phyloP scores from a whole-genome alignment of 768 basidiomycete species.

The Suillus luteus region DNA sequence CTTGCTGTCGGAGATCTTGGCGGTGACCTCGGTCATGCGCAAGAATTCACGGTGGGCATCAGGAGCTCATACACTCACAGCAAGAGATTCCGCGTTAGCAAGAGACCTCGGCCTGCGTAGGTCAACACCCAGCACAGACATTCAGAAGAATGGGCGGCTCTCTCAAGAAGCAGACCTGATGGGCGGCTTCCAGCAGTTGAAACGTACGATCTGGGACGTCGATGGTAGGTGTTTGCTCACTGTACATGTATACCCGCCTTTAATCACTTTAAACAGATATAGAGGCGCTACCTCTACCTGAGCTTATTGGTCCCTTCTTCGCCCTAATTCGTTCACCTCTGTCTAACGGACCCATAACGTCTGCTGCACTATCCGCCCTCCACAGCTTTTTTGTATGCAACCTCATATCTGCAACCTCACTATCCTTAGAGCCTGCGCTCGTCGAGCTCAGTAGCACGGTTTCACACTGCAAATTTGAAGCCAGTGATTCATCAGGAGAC shows the following conservation, averaged over 20 bases:
- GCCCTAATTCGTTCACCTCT: slow-evolving; percentile 90
- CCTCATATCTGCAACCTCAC: slow-evolving; percentile 60
- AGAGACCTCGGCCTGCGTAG: slow-evolving; percentile 75
- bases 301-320: slow-evolving; percentile 85
- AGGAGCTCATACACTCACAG: slow-evolving; percentile 58
- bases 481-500: slow-evolving; percentile 95
- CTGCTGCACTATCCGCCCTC: slow-evolving; percentile 85
- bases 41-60: slow-evolving; percentile 98
- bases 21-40: slow-evolving; percentile 93
- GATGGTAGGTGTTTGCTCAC: slow-evolving; percentile 49
- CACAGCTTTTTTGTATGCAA: slow-evolving; percentile 86
- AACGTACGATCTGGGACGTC: slow-evolving; percentile 67
- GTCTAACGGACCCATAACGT: slow-evolving; percentile 96
- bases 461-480: slow-evolving; percentile 97
- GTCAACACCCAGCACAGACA: slow-evolving; percentile 47
- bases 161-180: slow-evolving; percentile 84
- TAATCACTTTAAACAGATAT: slow-evolving; percentile 49
- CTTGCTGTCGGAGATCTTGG: slow-evolving; percentile 84
- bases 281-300: slow-evolving; percentile 53
- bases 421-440: slow-evolving; percentile 65
- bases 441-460: slow-evolving; percentile 85
- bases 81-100: slow-evolving; percentile 68
- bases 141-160: slow-evolving; percentile 48
- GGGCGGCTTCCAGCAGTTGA: slow-evolving; percentile 85
- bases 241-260: not conserved